These are phyloP conservation scores for Dipodascus geniculatus DNA, from an alignment of 805 yeast genomes.

Conservation along the genomic window DNA sequence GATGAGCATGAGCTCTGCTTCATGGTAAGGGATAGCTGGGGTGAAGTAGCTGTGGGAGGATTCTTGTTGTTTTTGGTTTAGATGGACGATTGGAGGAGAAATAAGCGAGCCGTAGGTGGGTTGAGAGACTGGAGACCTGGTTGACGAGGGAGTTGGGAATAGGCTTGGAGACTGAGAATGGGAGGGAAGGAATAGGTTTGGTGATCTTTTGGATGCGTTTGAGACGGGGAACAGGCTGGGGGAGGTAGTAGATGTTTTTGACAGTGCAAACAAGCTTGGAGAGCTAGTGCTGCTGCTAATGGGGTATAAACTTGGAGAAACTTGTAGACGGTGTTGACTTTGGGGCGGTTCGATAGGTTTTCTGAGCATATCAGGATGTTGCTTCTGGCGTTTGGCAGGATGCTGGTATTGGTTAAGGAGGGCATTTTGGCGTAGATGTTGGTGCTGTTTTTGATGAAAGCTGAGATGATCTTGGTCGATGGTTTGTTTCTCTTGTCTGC, in stretches of 20 bases:
- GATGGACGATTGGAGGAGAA: slow-evolving; percentile 7
- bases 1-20: slow-evolving; percentile 8
- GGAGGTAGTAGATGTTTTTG: slow-evolving; percentile 1
- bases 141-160: not conserved
- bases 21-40: slow-evolving; percentile 6
- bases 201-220: not conserved
- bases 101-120: slow-evolving; percentile 4
- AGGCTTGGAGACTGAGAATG: not conserved
- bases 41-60: not conserved
- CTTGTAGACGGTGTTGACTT: not conserved
- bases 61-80: not conserved
- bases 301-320: not conserved
- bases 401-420: slow-evolving; percentile 8
- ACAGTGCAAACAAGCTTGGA: slow-evolving; percentile 2
- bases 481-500: too few relatives aligned
- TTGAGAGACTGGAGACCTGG: not conserved
- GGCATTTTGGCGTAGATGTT: slow-evolving; percentile 7
- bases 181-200: not conserved
- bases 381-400: slow-evolving; percentile 2
- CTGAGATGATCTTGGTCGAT: slow-evolving; percentile 6
- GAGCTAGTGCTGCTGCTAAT: not conserved
- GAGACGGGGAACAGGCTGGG: not conserved
- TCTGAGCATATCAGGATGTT: not conserved
- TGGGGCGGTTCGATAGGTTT: not conserved
- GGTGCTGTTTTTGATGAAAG: slow-evolving; percentile 10